Evolutionary conservation across 208 protist genomes (phyloP).

Genomic region (Lotmaria passim): DNA sequence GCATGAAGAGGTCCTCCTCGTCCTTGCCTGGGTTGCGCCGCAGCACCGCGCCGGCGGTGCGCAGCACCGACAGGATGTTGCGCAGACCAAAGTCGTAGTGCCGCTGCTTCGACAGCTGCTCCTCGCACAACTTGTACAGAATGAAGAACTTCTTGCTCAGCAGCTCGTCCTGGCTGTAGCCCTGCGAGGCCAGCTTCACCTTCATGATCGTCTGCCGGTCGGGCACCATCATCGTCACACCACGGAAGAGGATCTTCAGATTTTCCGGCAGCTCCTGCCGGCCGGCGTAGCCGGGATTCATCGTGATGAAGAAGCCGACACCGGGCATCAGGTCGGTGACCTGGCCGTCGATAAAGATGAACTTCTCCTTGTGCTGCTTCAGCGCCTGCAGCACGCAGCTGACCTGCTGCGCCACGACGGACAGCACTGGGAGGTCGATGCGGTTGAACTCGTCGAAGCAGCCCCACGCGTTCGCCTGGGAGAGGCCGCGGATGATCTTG

Average conservation of each 20-base stretch:
- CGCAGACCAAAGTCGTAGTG: conserved; percentile 99
- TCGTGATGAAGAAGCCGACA: conserved; percentile 98
- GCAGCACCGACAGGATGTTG: conserved; percentile 98
- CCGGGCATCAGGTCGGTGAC: conserved; percentile 91
- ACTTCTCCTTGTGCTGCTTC: conserved; percentile 92
- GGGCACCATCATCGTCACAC: conserved; percentile 99
- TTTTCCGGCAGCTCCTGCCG: conserved; percentile 99
- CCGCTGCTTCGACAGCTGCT: conserved; percentile 98
- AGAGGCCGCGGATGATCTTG: conserved; percentile 95
- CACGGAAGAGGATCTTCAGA: conserved; percentile 98
- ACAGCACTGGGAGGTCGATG: conserved; percentile 94
- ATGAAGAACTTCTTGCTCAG: conserved; percentile 95
- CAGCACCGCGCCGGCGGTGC: conserved; percentile 94
- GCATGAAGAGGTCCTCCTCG: conserved; percentile 96
- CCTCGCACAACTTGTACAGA: conserved; percentile 96
- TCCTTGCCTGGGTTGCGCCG: conserved; percentile 87
- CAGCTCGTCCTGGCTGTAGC: conserved; percentile 93
- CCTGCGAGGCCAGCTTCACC: conserved; percentile 93
- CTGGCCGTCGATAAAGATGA: conserved; percentile 95
- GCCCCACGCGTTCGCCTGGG: conserved; percentile 94
- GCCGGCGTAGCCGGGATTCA: conserved; percentile 98
- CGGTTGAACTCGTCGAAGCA: conserved; percentile 96
- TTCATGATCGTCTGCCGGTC: conserved; percentile 98
- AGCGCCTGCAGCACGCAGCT: conserved; percentile 92
- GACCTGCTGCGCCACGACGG: conserved; percentile 95